A percentile compares a stretch with the other conserved stretches of the same genome.
These are phyloP conservation scores for Talaromyces proteolyticus DNA, from an alignment of 495 filamentous ascomycete species.

Conservation along the genomic window DNA sequence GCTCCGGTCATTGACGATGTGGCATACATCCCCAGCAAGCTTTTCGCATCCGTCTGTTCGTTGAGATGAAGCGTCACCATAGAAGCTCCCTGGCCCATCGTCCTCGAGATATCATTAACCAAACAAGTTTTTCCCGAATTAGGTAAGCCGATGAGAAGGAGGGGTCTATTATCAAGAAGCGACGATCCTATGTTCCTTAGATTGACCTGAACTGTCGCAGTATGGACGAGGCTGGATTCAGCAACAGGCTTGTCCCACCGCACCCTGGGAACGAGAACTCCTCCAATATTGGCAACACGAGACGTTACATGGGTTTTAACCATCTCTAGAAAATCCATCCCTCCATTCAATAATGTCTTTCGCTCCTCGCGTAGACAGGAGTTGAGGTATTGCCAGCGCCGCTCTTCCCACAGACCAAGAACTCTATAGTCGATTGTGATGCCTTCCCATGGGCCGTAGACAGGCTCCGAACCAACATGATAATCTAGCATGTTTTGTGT, in stretches of 20 bases:
- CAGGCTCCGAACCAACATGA: slow-evolving; percentile 54
- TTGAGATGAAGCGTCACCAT: slow-evolving; percentile 93
- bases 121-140: slow-evolving; percentile 88
- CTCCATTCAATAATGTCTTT: slow-evolving; percentile 9
- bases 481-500: slow-evolving; percentile 61
- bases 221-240: slow-evolving; percentile 58
- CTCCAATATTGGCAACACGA: slow-evolving; percentile 49
- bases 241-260: slow-evolving; percentile 36
- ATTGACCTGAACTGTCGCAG: slow-evolving; percentile 64
- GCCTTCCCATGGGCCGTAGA: slow-evolving; percentile 71
- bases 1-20: slow-evolving; percentile 78
- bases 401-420: slow-evolving; percentile 74
- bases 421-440: slow-evolving; percentile 76
- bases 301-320: slow-evolving; percentile 39
- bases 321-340: slow-evolving; percentile 15
- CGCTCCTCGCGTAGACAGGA: slow-evolving; percentile 16
- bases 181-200: slow-evolving; percentile 58
- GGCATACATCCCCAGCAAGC: slow-evolving; percentile 88
- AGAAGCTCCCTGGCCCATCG: slow-evolving; percentile 62
- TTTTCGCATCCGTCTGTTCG: slow-evolving; percentile 94
- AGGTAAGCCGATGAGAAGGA: slow-evolving; percentile 76
- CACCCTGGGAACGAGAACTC: slow-evolving; percentile 62
- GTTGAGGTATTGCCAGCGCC: slow-evolving; percentile 31
- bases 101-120: slow-evolving; percentile 74
- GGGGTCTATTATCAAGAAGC: slow-evolving; percentile 58